Evolutionary conservation across 495 filamentous ascomycete genomes (phyloP), one percentile per base, ranked within the genome.

Genomic region (Aspergillus baeticus): DNA sequence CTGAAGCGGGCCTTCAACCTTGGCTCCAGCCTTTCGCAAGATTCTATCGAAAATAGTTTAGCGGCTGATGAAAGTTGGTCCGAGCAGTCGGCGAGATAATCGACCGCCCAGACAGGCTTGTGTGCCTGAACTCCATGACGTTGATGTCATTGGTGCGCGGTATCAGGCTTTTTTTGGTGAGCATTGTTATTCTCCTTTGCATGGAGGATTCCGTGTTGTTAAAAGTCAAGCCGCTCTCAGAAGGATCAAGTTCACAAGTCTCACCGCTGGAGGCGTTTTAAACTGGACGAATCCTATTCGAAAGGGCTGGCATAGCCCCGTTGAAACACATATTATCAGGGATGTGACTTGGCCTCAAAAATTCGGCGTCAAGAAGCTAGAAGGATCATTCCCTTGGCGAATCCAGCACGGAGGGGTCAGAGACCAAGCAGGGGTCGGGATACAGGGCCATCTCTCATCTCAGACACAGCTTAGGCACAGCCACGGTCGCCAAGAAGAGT

Each of bases 31-130:
- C 4, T 29, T 29, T 43, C 41, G 41, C 41, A 43, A 43, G 22
- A 6, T 43, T 21, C 41, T 43, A 18, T 43, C 41, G 37, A 50
- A 50, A 50, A n/a, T 17, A 29, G 47, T 23, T 50, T 50, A 50
- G 47, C 20, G 7, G 47, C 20, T 38, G 47, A 13, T 38, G 47
- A 38, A 50, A 50, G 13, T 50, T 50, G 47, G 47, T 26, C 47
- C 47, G 47, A 50, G 21, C 18, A 38, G 29, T 11, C 31, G 45
- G 31, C 7, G 5, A 50, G 18, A 21, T 35, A 10, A 1, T 38
- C 34, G 33, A 7, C 26, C 31, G 31, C 46, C 46, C 8, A 37
- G 31, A 49, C 10, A 50, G 34, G 47, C 47, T 37, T 38, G 33
- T 38, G 21, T 50, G 38, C 38, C 23, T 22, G 47, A 38, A 37